Evolutionary conservation across 768 basidiomycete species (phyloP).

Genomic region (Xerocomellus intermedius): DNA sequence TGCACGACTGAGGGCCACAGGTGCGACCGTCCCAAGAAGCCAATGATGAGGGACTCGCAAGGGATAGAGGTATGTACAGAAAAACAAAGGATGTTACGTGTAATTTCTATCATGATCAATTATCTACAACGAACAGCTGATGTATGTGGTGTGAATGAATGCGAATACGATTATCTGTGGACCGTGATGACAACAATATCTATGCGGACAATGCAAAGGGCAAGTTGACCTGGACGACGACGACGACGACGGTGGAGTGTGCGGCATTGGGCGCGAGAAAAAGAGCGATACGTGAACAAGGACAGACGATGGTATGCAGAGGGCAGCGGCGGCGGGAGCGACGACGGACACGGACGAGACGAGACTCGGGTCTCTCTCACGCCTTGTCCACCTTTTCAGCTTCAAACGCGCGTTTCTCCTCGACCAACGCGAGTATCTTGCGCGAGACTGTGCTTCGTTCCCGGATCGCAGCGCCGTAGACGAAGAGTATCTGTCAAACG

Average conservation of each 20-base stretch:
- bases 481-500: conserved; percentile 28
- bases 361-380: not conserved
- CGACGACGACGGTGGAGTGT: not conserved
- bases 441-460: conserved; percentile 28
- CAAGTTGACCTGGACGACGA: not conserved
- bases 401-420: not conserved
- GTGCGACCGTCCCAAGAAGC: not conserved
- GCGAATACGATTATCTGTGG: not conserved
- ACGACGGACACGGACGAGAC: not conserved
- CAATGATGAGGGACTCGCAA: not conserved
- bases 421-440: conserved; percentile 18
- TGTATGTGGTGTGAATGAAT: not conserved
- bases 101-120: not conserved
- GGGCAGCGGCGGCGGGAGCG: not conserved
- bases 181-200: not conserved
- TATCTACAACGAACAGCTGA: not conserved
- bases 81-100: not conserved
- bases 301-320: not conserved
- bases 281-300: not conserved
- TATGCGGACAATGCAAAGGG: not conserved
- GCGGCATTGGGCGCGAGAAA: not conserved
- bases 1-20: too few relatives aligned
- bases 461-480: conserved; percentile 33
- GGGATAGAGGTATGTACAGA: too few relatives aligned
- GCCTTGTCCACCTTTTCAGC: not conserved